These are phyloP conservation scores for Diplodia intermedia DNA, from an alignment of 2,329 filamentous ascomycete genomes.

Conservation along the genomic window DNA sequence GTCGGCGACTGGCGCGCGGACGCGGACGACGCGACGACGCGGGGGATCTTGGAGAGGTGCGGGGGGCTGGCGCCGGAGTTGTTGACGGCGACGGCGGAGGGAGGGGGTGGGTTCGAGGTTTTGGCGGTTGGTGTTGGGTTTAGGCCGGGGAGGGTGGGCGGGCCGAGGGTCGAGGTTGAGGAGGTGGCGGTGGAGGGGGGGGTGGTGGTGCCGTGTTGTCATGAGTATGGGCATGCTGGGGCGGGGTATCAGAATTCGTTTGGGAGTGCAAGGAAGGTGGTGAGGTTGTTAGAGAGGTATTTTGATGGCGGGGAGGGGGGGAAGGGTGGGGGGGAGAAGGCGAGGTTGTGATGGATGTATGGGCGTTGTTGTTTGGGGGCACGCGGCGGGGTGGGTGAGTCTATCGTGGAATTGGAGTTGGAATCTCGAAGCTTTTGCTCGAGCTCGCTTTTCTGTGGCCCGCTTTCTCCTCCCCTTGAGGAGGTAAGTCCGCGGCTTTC, in stretches of 20 bases:
- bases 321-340: not conserved
- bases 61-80: slow-evolving; percentile 47
- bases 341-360: slow-evolving; percentile 10
- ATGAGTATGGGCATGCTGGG: slow-evolving; percentile 58
- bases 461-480: no score
- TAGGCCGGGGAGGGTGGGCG: slow-evolving; percentile 53
- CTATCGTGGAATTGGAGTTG: no score
- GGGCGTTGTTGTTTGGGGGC: not conserved
- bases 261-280: slow-evolving; percentile 36
- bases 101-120: slow-evolving; percentile 50
- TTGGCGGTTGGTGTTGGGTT: slow-evolving; percentile 53
- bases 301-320: not conserved
- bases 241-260: slow-evolving; percentile 45
- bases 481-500: no score
- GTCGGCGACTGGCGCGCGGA: slow-evolving; percentile 45
- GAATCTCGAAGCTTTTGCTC: no score
- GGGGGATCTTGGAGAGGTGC: slow-evolving; percentile 48
- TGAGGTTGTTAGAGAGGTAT: slow-evolving; percentile 32
- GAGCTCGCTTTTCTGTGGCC: no score
- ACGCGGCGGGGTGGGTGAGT: not conserved
- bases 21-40: slow-evolving; percentile 44
- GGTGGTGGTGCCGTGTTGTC: slow-evolving; percentile 47
- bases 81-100: slow-evolving; percentile 35
- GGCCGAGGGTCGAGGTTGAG: slow-evolving; percentile 53
- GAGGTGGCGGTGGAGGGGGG: slow-evolving; percentile 34